A percentile compares a stretch with the other conserved stretches of the same genome.
Conservation (phyloP, 257 asterid species). For the Eucommia ulmoides region DNA sequence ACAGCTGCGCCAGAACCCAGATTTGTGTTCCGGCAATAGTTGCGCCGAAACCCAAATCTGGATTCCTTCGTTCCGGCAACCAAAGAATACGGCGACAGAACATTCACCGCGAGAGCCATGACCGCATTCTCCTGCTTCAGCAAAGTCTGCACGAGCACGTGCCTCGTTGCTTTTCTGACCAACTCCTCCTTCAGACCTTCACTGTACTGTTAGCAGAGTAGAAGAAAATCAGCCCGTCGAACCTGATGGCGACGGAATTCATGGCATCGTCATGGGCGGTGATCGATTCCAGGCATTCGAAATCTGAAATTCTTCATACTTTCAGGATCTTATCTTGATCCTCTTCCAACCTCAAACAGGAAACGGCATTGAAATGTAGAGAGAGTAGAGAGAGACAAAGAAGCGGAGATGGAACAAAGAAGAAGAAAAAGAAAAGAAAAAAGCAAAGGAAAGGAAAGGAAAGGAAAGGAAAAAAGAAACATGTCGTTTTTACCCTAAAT, state of each 20-base stretch:
- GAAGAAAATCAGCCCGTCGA: slow-evolving; percentile 57
- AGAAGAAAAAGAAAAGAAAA: too few species aligned
- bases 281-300: slow-evolving; percentile 66
- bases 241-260: slow-evolving; percentile 50
- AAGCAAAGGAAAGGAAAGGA: too few species aligned
- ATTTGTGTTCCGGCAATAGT: too few species aligned
- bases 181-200: slow-evolving; percentile 78
- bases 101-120: slow-evolving; percentile 52
- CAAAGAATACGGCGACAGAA: slow-evolving; percentile 14
- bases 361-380: slow-evolving; percentile 80
- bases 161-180: slow-evolving; percentile 34
- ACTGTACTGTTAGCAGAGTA: slow-evolving; percentile 91
- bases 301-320: slow-evolving; percentile 80
- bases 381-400: too few species aligned
- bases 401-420: too few species aligned
- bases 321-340: slow-evolving; percentile 53
- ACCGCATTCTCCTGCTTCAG: slow-evolving; percentile 57
- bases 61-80: too few species aligned
- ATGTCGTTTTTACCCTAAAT: too few species aligned
- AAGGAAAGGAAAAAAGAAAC: too few species aligned
- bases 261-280: slow-evolving; percentile 70
- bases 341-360: slow-evolving; percentile 50
- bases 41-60: too few species aligned
- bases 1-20: too few species aligned
- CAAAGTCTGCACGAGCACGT: slow-evolving; percentile 53